A percentile compares a stretch with the other conserved stretches of the same genome.
Evolutionary conservation across 306 rosid genomes (phyloP).

Genomic region (Canavalia ensiformis): DNA sequence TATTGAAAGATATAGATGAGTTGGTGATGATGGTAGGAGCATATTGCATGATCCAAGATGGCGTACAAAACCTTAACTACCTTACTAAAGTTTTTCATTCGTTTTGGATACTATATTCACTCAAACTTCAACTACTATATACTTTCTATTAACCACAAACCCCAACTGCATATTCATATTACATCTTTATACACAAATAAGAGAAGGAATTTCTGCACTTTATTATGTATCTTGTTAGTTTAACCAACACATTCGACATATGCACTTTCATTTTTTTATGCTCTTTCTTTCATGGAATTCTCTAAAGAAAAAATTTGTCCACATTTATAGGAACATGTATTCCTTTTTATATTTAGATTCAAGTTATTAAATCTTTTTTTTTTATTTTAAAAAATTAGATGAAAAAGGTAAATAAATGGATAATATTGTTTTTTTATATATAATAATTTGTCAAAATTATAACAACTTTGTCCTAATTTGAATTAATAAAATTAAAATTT

Average conservation of each 20-base stretch:
- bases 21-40: slow-evolving; percentile 82
- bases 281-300: no score
- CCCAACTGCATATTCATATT: slow-evolving; percentile 35
- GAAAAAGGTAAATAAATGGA: no score
- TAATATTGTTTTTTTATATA: no score
- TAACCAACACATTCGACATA: neutral
- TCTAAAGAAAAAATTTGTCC: no score
- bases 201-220: neutral
- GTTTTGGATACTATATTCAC: slow-evolving; percentile 56
- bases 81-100: slow-evolving; percentile 62
- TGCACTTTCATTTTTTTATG: no score
- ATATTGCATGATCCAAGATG: slow-evolving; percentile 83
- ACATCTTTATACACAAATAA: neutral
- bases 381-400: no score
- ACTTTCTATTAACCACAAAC: slow-evolving; percentile 36
- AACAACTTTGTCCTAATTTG: no score
- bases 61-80: slow-evolving; percentile 75
- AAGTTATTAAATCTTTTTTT: no score
- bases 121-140: slow-evolving; percentile 72
- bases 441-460: no score
- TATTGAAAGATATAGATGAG: slow-evolving; percentile 50
- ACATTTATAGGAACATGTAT: no score
- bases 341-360: no score
- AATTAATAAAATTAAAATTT: no score
- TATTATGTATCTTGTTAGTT: slow-evolving; percentile 25